phyloP scores from a whole-genome alignment of 768 basidiomycete species.

The Lactarius trivialis region DNA sequence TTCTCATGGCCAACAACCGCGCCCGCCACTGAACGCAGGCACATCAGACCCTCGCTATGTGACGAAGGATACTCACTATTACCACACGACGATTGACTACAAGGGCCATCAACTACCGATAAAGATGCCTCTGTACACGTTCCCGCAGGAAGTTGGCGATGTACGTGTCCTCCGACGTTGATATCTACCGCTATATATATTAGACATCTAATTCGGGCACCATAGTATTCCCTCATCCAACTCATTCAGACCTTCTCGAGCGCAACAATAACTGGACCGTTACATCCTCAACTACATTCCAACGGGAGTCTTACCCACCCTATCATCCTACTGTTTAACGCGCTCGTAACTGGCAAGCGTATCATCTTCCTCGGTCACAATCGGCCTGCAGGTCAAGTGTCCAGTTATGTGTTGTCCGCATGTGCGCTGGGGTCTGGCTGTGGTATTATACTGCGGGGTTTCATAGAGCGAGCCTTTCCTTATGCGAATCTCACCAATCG shows the following conservation, averaged over 20 bases:
- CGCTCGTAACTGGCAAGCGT: constrained; percentile 87
- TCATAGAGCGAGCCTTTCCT: constrained; percentile 89
- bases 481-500: constrained; percentile 86
- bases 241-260: constrained; percentile 79
- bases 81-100: constrained; percentile 78
- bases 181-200: neutral
- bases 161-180: constrained; percentile 42
- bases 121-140: constrained; percentile 82
- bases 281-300: constrained; percentile 91
- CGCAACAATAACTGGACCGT: constrained; percentile 60
- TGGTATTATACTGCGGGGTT: constrained; percentile 75
- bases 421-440: constrained; percentile 92
- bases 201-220: neutral
- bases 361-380: constrained; percentile 92
- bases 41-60: constrained; percentile 39
- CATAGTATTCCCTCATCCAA: constrained; percentile 86
- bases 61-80: constrained; percentile 91
- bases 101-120: constrained; percentile 82
- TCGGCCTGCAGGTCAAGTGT: constrained; percentile 84
- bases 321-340: constrained; percentile 93
- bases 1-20: constrained; percentile 40
- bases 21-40: constrained; percentile 30
- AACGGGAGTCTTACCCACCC: constrained; percentile 88
- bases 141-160: constrained; percentile 94
- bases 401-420: constrained; percentile 86